These are phyloP conservation scores for Scopulariopsis brevicaulis DNA, from an alignment of 2,329 filamentous ascomycete genomes.

Conservation along the genomic window DNA sequence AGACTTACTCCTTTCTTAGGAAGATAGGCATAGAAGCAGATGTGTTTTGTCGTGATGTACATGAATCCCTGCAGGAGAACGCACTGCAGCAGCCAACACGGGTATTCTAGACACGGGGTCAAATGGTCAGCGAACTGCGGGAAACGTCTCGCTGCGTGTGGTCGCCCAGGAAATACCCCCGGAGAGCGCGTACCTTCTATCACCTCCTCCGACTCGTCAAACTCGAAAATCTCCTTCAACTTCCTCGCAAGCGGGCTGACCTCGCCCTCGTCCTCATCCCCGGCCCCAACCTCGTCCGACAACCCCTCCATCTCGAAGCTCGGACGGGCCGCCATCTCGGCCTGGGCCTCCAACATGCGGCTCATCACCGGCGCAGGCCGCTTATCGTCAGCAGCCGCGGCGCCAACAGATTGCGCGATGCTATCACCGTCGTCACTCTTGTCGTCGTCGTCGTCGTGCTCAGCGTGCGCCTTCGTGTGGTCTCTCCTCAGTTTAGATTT, in stretches of 20 bases:
- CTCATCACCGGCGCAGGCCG: constrained; percentile 62
- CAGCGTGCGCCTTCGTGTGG: constrained; percentile 2
- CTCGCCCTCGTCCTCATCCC: constrained; percentile 18
- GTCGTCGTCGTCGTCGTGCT: constrained; percentile 9
- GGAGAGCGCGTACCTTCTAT: constrained; percentile 50
- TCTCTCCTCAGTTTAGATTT: constrained; percentile 25
- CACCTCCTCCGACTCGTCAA: constrained; percentile 72
- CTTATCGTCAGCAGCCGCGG: constrained; percentile 19
- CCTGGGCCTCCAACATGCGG: constrained; percentile 63
- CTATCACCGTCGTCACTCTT: constrained; percentile 5
- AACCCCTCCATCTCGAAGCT: constrained; percentile 42
- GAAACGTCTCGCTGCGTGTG: neutral
- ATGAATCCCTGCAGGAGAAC: constrained; percentile 89
- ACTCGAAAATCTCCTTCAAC: constrained; percentile 76
- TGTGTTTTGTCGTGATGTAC: constrained; percentile 86
- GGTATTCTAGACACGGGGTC: constrained; percentile 53
- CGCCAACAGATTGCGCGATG: constrained; percentile 5
- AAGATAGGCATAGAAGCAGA: constrained; percentile 97
- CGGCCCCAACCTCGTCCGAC: constrained; percentile 25
- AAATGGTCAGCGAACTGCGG: neutral
- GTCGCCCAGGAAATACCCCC: neutral
- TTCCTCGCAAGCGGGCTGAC: constrained; percentile 53
- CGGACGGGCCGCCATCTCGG: constrained; percentile 47
- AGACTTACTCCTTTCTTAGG: constrained; percentile 71
- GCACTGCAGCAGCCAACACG: constrained; percentile 86